Base-by-base conservation (phyloP, 2,329 filamentous ascomycete species). In the Diaporthe vexans region DNA sequence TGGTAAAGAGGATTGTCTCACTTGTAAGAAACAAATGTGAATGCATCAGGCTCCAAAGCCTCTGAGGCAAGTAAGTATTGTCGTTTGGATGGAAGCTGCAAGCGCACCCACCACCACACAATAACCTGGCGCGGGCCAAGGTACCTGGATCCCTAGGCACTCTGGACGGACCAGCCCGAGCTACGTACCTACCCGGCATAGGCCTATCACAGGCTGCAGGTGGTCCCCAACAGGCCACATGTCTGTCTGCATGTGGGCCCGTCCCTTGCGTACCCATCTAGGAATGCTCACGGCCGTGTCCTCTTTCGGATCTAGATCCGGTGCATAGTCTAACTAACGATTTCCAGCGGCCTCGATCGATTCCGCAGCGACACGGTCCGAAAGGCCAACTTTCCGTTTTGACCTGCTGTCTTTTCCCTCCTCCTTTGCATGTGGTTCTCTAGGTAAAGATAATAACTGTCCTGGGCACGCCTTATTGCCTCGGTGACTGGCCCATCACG, bases 331-430 rank as follows among this genome's bases (percentile, higher is more conserved):
- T 29, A 29, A 29, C 46, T 67, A 52, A 67, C 37, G 29, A 67
- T 52, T 52, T 52, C 63, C n/a, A 54, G 21, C 29, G 61, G 19
- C 63, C 8, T 68, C 63, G 63, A 68, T 68, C 48, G n/a, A 40
- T 40, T 17, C 63, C 48, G 46, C 48, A 68, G 13, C 70, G 10
- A 63, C 70, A 63, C n/a, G 33, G 58, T 71, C 73, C 61, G 56
- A 73, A 58, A 73, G 72, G 72, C 72, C 72, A 73, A 73, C 33
- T 73, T 73, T 70, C 40, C 72, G 33, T 52, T 71, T 73, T 54
- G 29, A 26, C 29, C 46, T 67, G 15, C 29, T 29, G 21, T 33
- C 3, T 6, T 6, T 8, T 9, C 26, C 21, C 43, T 37, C 33
- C 9, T 48, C 48, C 48, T 17, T 33, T 33, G 40, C 15, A 40